phyloP scores from a whole-genome alignment of 2,329 filamentous ascomycete species.

The Sordariomycetes sp. region DNA sequence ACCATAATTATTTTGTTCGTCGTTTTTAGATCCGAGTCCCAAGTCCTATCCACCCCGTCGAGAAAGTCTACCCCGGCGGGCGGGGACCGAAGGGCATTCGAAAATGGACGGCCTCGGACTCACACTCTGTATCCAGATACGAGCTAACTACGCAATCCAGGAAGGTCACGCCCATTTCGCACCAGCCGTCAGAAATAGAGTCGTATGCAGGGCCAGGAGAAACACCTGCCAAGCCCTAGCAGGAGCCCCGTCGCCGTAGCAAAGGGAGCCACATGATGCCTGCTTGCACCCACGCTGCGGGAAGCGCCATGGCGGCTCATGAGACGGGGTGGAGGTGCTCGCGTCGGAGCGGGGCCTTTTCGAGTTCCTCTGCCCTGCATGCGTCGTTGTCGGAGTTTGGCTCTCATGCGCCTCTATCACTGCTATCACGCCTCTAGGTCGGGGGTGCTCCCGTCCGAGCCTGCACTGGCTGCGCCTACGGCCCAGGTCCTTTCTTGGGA shows the following conservation, averaged over 20 bases:
- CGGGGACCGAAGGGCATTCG: background rate
- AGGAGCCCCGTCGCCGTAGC: background rate
- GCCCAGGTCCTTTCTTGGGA: too few relatives aligned
- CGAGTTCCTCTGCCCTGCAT: background rate
- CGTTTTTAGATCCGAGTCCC: background rate
- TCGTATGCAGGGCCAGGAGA: background rate
- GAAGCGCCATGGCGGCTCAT: background rate
- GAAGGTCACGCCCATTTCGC: background rate
- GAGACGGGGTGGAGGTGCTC: background rate
- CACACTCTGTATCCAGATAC: too few relatives aligned
- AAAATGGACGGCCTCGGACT: background rate
- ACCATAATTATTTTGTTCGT: too few relatives aligned
- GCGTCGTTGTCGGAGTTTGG: background rate
- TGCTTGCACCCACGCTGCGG: background rate
- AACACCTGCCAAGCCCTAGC: background rate
- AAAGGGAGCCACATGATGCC: background rate
- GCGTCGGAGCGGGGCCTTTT: background rate
- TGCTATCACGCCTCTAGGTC: background rate
- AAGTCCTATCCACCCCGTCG: background rate
- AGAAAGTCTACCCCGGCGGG: background rate
- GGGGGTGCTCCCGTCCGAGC: background rate
- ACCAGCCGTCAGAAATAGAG: background rate
- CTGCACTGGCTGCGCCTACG: too few relatives aligned
- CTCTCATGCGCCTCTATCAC: background rate
- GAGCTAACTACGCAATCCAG: too few relatives aligned